Base-by-base conservation (phyloP, 805 yeast genomes). In the Saturnispora besseyi region DNA sequence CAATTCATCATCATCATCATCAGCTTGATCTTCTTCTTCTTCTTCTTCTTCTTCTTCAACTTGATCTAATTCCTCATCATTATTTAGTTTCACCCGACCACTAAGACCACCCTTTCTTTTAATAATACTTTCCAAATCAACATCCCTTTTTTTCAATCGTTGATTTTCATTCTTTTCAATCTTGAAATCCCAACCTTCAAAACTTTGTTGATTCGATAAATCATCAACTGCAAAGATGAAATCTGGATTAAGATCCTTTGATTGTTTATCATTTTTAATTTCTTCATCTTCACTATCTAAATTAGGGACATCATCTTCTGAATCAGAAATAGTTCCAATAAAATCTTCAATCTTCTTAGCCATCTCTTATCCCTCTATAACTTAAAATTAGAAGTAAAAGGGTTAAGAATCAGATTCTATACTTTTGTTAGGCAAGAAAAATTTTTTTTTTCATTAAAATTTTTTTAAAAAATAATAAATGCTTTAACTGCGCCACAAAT, bases 131-230 rank as follows among this genome's bases (percentile, higher is more conserved):
- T 91, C 96, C 53, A 91, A 73, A 70, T 91, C 96, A 8, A 88
- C 96, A 53, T 82, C 87, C 54, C 76, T 78, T 49, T 62, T 73
- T 8, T 54, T 54, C 4, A 44, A 50, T 21, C 55, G 59, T 8
- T 33, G 47, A 34, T 49, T 53, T 4, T 53, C 55, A n/a, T 36
- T n/a, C 7, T 24, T 29, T 36, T 76, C 79, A 49, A 78, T 79
- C 38, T 74, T 77, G 61, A 89, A 87, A 57, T 88, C 88, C 96
- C 97, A 89, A 4, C 96, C 96, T 50, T 77, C 79, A 48, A 82
- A 80, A 3, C 69, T 69, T 3, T 72, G 54, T 10, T 52, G 51
- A 1, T 69, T 44, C 3, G 56, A 60, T 5, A 59, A 53, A 41
- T 62, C 68, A 8, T 78, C 87, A 10, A 81, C 56, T 22, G 80